Conservation (phyloP, 345 rosid genomes). For the Gossypium raimondii region DNA sequence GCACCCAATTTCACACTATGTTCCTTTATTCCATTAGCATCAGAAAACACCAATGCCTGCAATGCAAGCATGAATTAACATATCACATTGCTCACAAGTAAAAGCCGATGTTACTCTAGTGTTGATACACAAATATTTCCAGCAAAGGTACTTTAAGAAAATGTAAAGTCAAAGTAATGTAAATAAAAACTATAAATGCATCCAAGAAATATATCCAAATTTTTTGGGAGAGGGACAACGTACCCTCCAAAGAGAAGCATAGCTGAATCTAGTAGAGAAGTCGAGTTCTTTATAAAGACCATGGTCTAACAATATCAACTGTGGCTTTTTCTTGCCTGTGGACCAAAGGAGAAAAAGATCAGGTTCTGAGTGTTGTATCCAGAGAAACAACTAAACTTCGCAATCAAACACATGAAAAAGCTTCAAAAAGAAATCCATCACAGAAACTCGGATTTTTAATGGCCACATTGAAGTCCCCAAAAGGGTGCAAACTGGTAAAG, state of each 20-base stretch:
- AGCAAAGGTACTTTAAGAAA: not conserved
- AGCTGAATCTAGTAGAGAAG: conserved; percentile 4
- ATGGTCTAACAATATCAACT: conserved; percentile 1
- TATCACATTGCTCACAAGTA: not conserved
- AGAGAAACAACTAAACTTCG: not conserved
- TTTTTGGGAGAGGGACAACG: not conserved
- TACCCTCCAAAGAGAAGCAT: conserved; percentile 9
- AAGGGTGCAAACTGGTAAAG: not conserved
- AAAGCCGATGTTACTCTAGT: not conserved
- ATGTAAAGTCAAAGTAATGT: not conserved
- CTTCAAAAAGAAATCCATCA: conserved; percentile 5
- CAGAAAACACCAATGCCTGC: conserved; percentile 72
- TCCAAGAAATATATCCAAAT: not conserved
- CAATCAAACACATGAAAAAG: not conserved
- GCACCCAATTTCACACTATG: conserved; percentile 82
- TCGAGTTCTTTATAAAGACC: conserved; percentile 9
- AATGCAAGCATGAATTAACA: conserved; percentile 8
- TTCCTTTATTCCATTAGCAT: conserved; percentile 78
- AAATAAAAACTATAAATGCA: not conserved
- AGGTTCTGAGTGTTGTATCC: not conserved
- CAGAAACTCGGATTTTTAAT: not conserved
- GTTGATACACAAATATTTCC: not conserved
- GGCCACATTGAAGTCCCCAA: not conserved
- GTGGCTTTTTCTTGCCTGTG: conserved; percentile 5
- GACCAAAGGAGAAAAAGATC: not conserved